A percentile compares a stretch with the other conserved stretches of the same genome.
Conservation (phyloP, 2,329 filamentous ascomycete genomes). For the Pseudogymnoascus sp. region DNA sequence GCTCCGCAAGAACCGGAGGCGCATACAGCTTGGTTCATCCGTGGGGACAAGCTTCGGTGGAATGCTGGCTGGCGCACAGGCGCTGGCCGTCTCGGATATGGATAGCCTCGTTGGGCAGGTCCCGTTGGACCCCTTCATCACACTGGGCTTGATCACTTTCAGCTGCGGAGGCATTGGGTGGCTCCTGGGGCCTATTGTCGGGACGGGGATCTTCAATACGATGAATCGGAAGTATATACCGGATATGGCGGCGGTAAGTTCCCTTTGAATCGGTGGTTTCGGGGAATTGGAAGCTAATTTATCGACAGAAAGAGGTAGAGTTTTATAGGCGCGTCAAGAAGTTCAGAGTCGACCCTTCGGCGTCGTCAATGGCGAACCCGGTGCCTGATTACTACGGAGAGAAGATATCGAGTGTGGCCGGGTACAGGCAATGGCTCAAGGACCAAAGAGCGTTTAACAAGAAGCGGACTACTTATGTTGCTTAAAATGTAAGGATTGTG, state of each 20-base stretch:
- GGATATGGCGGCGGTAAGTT: constrained; percentile 61
- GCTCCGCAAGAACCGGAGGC: constrained; percentile 75
- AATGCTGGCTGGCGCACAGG: constrained; percentile 53
- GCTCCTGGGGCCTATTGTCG: constrained; percentile 76
- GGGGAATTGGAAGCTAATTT: constrained; percentile 3
- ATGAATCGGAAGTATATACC: constrained; percentile 62
- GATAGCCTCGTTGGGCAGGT: constrained; percentile 64
- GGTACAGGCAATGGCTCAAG: constrained; percentile 93
- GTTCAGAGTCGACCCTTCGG: constrained; percentile 82
- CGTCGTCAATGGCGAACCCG: constrained; percentile 83
- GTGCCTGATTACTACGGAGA: constrained; percentile 90
- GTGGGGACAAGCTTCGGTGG: constrained; percentile 54
- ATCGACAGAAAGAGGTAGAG: constrained; percentile 72
- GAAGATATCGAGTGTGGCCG: constrained; percentile 88
- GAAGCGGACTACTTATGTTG: constrained; percentile 44
- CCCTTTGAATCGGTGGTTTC: background rate
- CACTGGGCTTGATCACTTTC: constrained; percentile 72
- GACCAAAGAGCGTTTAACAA: constrained; percentile 96
- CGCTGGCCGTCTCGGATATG: constrained; percentile 63
- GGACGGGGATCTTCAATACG: constrained; percentile 70
- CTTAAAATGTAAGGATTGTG: background rate
- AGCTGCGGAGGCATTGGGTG: constrained; percentile 75
- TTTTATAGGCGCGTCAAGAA: constrained; percentile 90
- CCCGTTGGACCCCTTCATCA: constrained; percentile 80
- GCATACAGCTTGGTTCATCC: constrained; percentile 74